phyloP scores from a whole-genome alignment of 1,284 basidiomycete genomes.

The Puccinia triticina region DNA sequence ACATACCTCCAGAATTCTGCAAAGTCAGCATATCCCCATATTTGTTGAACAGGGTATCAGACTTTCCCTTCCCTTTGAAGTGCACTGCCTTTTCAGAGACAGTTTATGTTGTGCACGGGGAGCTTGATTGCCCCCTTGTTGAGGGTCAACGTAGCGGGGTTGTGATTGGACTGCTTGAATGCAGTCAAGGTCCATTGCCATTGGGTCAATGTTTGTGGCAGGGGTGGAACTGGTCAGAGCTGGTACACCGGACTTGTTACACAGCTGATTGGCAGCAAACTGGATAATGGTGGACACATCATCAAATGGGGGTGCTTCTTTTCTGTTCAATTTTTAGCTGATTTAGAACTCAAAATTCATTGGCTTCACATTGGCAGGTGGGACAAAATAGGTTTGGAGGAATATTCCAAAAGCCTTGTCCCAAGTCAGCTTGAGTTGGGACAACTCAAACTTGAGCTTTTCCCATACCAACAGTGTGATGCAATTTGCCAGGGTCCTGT shows the following conservation, averaged over 20 bases:
- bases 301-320: background rate
- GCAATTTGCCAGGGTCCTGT: background rate
- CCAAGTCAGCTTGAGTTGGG: background rate
- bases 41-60: background rate
- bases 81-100: background rate
- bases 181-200: background rate
- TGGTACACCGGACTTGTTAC: background rate
- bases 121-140: slow-evolving; percentile 56
- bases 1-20: background rate
- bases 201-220: too few species aligned
- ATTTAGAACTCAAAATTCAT: slow-evolving; percentile 14
- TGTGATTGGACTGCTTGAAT: background rate
- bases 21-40: slow-evolving; percentile 18
- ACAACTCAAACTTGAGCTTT: background rate
- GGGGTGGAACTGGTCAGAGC: too few species aligned
- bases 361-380: background rate
- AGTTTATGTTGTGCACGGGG: slow-evolving; percentile 63
- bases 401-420: background rate
- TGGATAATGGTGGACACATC: background rate
- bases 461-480: background rate
- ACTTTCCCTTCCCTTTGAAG: background rate
- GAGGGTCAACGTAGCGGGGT: background rate
- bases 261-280: background rate
- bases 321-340: background rate
- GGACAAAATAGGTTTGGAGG: background rate